Evolutionary conservation across 164 flowering plant species (phyloP), one percentile per base, ranked within the genome.

Genomic region (Stephania japonica): DNA sequence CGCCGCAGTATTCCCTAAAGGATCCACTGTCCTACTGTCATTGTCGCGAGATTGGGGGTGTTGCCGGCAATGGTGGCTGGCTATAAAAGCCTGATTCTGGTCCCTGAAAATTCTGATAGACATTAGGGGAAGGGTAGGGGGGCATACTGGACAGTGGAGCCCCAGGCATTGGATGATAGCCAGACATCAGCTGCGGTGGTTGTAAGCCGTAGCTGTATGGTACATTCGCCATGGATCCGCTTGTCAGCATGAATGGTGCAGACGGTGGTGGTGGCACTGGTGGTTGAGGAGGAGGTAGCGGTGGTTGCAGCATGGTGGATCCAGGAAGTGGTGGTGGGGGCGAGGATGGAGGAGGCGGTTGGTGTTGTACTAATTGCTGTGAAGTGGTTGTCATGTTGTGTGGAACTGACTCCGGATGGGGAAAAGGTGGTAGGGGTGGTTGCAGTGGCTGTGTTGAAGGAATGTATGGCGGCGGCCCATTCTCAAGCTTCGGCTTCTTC

Each of bases 401-500:
- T n/a, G 83, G 89, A 41, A 81, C 64, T 0, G 83, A 73, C 8
- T 87, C 86, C 3, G 90, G 79, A 65, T 82, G 84, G 21, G 82
- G 79, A 64, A 77, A 83, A 75, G 82, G 82, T 24, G 79, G 82
- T 23, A 77, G 75, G 6, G 85, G 86, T 68, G 80, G 83, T 63
- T 81, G 87, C 70, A 86, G 73, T 67, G 75, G 78, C 69, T 80
- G 89, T n/a, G 85, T 41, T 68, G 86, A 84, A 25, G 87, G 85
- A 13, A 78, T 13, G 69, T 83, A 85, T 14, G 88, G 67, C 13
- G 82, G 72, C 13, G 82, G 72, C 10, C 88, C 87, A 69, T 74
- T 83, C 67, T 90, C 92, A 43, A 86, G 82, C 82, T 85, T 93
- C 11, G 88, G 79, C 82, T 85, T 86, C 85, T 93, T 95, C 49